A percentile compares a stretch with the other conserved stretches of the same genome.
phyloP scores from a whole-genome alignment of 805 yeast genomes.

The Candida pseudoglaebosa region DNA sequence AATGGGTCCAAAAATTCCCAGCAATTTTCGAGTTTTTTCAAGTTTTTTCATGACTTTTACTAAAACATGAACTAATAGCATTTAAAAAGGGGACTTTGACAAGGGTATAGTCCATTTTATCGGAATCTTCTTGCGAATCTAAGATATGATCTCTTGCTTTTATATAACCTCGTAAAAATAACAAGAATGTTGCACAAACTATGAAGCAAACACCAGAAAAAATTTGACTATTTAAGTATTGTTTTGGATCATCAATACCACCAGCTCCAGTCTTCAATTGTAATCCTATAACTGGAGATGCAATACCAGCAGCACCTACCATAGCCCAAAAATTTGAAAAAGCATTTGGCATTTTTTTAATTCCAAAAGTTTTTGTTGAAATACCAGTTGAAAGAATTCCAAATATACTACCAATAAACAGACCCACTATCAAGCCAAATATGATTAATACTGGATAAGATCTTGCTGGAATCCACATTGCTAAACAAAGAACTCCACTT shows the following conservation, averaged over 20 bases:
- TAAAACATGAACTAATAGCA: constrained; percentile 9
- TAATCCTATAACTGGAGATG: constrained; percentile 62
- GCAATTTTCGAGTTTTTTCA: neutral
- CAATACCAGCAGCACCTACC: constrained; percentile 48
- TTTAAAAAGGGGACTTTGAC: constrained; percentile 9
- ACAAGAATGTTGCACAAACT: constrained; percentile 39
- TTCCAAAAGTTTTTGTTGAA: constrained; percentile 50
- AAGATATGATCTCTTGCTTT: constrained; percentile 42
- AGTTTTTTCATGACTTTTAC: constrained; percentile 5
- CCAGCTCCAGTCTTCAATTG: constrained; percentile 36
- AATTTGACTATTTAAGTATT: constrained; percentile 50
- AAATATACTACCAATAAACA: constrained; percentile 59
- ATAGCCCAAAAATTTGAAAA: constrained; percentile 52
- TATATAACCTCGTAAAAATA: constrained; percentile 52
- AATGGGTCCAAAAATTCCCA: no score
- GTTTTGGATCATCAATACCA: constrained; percentile 34
- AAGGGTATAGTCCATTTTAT: constrained; percentile 10
- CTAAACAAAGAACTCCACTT: constrained; percentile 25
- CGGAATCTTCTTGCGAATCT: constrained; percentile 13
- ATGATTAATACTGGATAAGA: constrained; percentile 51
- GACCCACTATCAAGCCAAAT: constrained; percentile 50
- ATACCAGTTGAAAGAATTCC: constrained; percentile 49
- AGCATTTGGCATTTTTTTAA: constrained; percentile 46
- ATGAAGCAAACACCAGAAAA: constrained; percentile 55
- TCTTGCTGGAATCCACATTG: constrained; percentile 45